Percentiles rank a stretch among this genome's conserved stretches.
Evolutionary conservation across 768 basidiomycete species (phyloP).

Genomic region (Leccinum uliginosum): DNA sequence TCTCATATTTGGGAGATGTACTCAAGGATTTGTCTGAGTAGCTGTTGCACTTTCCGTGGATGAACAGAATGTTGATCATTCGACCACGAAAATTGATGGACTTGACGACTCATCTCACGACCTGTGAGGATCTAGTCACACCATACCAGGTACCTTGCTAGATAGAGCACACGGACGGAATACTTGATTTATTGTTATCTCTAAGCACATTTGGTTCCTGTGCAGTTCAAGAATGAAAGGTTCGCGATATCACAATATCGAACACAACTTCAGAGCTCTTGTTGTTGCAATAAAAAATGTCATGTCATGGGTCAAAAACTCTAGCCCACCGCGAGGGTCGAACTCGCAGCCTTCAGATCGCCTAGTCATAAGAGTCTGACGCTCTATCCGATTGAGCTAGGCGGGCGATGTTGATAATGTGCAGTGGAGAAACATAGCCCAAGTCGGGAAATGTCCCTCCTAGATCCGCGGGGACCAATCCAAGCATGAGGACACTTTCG

Average conservation of each 20-base stretch:
- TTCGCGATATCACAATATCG: not conserved
- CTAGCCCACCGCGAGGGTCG: conserved; percentile 62
- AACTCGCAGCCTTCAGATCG: conserved; percentile 61
- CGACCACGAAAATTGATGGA: conserved; percentile 10
- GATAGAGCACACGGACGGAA: conserved; percentile 14
- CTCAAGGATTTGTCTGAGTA: conserved; percentile 25
- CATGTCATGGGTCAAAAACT: not conserved
- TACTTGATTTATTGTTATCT: conserved; percentile 23
- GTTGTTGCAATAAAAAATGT: no score
- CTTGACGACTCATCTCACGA: conserved; percentile 16
- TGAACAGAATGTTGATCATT: conserved; percentile 35
- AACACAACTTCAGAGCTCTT: no score
- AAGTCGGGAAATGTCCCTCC: not conserved
- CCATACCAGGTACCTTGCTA: conserved; percentile 3
- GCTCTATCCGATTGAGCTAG: conserved; percentile 69
- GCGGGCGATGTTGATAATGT: conserved; percentile 34
- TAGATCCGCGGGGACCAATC: not conserved
- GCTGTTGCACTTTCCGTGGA: conserved; percentile 80
- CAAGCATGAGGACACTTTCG: conserved; percentile 4
- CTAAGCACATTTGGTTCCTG: not conserved
- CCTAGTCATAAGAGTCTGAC: conserved; percentile 55
- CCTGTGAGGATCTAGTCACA: not conserved
- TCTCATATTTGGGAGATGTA: not conserved
- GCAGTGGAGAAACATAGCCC: no score
- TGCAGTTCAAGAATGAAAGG: not conserved